Percentiles rank a stretch among this genome's conserved stretches.
These are phyloP conservation scores for Candida nitratophila DNA, from an alignment of 805 yeast genomes.

Conservation along the genomic window DNA sequence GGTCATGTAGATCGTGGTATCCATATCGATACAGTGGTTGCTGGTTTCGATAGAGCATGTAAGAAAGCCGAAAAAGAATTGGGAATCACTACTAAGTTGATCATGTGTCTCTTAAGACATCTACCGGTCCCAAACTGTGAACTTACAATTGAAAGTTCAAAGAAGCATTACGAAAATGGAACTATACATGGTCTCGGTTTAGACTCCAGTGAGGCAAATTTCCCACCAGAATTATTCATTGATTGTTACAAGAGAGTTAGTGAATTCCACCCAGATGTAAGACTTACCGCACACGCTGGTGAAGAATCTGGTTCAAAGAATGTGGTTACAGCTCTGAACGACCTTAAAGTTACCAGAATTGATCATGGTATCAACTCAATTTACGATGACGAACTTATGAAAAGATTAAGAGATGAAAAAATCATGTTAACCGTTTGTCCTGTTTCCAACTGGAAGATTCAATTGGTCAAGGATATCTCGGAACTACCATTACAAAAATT, in stretches of 20 bases:
- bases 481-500: conserved; percentile 61
- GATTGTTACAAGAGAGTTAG: conserved; percentile 53
- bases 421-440: conserved; percentile 71
- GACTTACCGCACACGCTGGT: conserved; percentile 82
- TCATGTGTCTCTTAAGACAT: conserved; percentile 80
- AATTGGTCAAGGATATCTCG: conserved; percentile 59
- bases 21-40: conserved; percentile 50
- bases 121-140: conserved; percentile 54
- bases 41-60: conserved; percentile 64
- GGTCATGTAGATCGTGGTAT: conserved; percentile 70
- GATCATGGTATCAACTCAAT: conserved; percentile 75
- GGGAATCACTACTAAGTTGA: conserved; percentile 62
- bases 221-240: conserved; percentile 63
- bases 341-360: conserved; percentile 57
- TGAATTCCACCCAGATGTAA: conserved; percentile 42
- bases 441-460: conserved; percentile 65
- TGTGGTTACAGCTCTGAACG: conserved; percentile 50
- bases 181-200: conserved; percentile 72
- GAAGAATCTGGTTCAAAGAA: conserved; percentile 77
- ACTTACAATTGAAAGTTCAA: conserved; percentile 47
- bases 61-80: conserved; percentile 54
- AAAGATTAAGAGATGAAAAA: conserved; percentile 46
- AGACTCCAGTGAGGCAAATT: conserved; percentile 72
- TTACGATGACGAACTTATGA: conserved; percentile 46
- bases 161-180: conserved; percentile 44